Evolutionary conservation across 495 filamentous ascomycete genomes (phyloP), one percentile per base, ranked within the genome.

Genomic region (Halenospora varia): DNA sequence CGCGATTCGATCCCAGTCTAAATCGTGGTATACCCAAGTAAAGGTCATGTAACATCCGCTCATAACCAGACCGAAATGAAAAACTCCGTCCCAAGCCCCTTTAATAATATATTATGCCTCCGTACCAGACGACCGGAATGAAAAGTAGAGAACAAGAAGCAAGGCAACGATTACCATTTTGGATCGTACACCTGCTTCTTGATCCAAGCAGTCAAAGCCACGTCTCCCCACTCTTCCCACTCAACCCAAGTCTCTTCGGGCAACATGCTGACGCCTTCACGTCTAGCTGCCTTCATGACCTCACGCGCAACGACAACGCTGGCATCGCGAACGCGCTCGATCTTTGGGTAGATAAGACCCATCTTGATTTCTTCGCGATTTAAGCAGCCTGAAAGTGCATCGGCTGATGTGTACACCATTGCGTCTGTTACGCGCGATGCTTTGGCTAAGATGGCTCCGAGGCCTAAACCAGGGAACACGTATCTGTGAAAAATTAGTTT

Each of bases 401-500:
- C 84, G 25, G 89, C 94, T 52, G 92, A 92, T 48, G 88, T 90
- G 75, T 97, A 98, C 52, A 91, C 87, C 94, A 97, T 98, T 70
- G 85, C 85, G 70, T 98, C 91, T 29, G 94, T 97, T 60, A 98
- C 83, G 63, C 84, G 85, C 67, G 87, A 87, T 44, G 90, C 81
- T 77, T 96, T 93, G 77, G 85, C 86, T 40, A 98, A 86, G 66
- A 98, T 96, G 58, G 93, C 90, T 56, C 92, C 94, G 26, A 97
- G 84, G 35, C 94, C 94, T 59, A 98, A 92, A 66, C 94, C 94
- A 2, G 94, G 94, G 84, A 98, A 98, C 48, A 98, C 91, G 64
- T 97, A 98, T 77, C 55, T 58, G 22, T 6, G 18, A 2, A 11
- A 50, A 15, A 84, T 84, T 42, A 19, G 26, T 25, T 24, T 42